Conservation (phyloP, 306 rosid genomes). For the Vigna trinervia region DNA sequence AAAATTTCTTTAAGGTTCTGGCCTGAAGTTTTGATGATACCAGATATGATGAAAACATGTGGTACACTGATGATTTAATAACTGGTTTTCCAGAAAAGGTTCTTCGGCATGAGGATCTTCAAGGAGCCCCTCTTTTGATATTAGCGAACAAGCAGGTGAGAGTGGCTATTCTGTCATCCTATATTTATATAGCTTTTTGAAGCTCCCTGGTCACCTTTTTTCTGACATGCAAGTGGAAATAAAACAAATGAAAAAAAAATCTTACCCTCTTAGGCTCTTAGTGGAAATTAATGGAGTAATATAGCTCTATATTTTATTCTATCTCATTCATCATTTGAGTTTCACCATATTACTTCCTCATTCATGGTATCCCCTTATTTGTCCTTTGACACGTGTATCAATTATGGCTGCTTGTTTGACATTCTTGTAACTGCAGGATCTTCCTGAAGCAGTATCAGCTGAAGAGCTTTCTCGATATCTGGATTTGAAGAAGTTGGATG, state of each 20-base stretch:
- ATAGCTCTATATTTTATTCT: neutral
- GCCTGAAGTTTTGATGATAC: constrained; percentile 28
- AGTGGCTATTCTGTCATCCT: constrained; percentile 17
- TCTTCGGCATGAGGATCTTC: constrained; percentile 94
- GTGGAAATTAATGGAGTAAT: constrained; percentile 25
- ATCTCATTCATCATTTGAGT: constrained; percentile 26
- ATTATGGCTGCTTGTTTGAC: constrained; percentile 28
- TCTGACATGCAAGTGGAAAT: neutral
- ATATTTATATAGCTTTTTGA: constrained; percentile 18
- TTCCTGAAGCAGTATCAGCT: constrained; percentile 76
- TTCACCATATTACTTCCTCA: constrained; percentile 31
- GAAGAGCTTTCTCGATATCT: constrained; percentile 89
- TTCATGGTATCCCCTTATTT: constrained; percentile 6
- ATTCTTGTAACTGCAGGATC: constrained; percentile 67
- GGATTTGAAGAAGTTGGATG: constrained; percentile 96
- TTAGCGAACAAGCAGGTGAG: constrained; percentile 97
- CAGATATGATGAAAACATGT: constrained; percentile 24
- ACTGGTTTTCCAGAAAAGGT: constrained; percentile 77
- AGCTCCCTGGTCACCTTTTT: constrained; percentile 24
- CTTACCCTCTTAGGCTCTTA: constrained; percentile 22
- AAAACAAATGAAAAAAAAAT: neutral
- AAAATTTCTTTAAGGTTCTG: constrained; percentile 30
- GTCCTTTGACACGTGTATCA: neutral
- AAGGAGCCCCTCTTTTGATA: constrained; percentile 95
- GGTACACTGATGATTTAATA: constrained; percentile 42